Conservation (phyloP, 2,329 filamentous ascomycete genomes). For the Diplodia scrobiculata region DNA sequence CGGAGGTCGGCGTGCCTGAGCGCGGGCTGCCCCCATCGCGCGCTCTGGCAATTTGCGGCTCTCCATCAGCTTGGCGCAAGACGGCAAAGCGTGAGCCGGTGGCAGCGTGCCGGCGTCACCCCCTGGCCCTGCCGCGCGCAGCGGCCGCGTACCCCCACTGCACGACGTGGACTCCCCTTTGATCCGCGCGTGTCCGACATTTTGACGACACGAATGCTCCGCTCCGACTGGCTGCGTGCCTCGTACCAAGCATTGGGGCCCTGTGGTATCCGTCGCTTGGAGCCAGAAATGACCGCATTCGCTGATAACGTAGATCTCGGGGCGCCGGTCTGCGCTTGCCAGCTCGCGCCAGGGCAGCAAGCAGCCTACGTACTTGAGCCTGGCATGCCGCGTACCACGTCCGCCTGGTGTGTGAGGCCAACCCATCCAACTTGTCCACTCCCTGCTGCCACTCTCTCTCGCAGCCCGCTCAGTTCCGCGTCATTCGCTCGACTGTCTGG, state of each 20-base stretch:
- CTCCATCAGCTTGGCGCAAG: conserved; percentile 14
- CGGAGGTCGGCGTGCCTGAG: conserved; percentile 2
- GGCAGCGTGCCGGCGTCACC: conserved; percentile 6
- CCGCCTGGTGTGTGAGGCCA: conserved; percentile 17
- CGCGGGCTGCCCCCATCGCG: background rate
- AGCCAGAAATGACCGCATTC: conserved; percentile 29
- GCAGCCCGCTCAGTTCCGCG: conserved; percentile 4
- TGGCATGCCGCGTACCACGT: conserved; percentile 8
- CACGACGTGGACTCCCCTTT: background rate
- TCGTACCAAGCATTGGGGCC: conserved; percentile 27
- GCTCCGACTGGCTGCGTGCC: conserved; percentile 9
- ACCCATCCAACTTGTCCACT: conserved; percentile 9
- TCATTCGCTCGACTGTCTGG: conserved; percentile 8
- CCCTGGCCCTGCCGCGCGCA: background rate
- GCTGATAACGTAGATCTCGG: conserved; percentile 28
- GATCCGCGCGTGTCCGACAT: conserved; percentile 24
- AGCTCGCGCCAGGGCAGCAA: conserved; percentile 10
- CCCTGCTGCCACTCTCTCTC: conserved; percentile 21
- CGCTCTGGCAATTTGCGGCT: conserved; percentile 21
- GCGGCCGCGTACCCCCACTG: conserved; percentile 23
- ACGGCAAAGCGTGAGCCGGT: conserved; percentile 22
- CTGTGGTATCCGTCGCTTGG: conserved; percentile 24
- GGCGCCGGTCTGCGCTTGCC: conserved; percentile 12
- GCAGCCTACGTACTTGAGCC: conserved; percentile 26
- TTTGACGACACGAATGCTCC: conserved; percentile 21